These are phyloP conservation scores for Phaeosphaeriaceae sp. DNA, from an alignment of 2,329 filamentous ascomycete species.

Conservation along the genomic window DNA sequence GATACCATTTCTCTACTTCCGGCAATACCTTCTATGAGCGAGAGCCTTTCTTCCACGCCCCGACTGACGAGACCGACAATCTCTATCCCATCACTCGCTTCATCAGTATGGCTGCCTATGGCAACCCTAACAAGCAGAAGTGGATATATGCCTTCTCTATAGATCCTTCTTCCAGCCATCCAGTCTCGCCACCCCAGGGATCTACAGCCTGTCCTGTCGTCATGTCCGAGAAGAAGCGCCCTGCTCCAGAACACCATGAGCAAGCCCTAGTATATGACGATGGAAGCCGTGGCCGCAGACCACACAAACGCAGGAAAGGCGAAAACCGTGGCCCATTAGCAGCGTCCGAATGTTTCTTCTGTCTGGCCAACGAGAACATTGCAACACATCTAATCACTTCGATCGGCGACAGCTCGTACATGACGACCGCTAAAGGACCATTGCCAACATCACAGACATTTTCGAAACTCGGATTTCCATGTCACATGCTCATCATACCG, in stretches of 20 bases:
- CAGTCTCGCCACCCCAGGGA: slow-evolving; percentile 69
- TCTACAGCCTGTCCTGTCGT: slow-evolving; percentile 79
- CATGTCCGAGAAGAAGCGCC: slow-evolving; percentile 65
- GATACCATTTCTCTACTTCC: slow-evolving; percentile 84
- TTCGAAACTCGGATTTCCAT: slow-evolving; percentile 75
- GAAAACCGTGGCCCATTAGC: slow-evolving; percentile 44
- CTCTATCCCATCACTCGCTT: slow-evolving; percentile 78
- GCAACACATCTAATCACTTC: slow-evolving; percentile 88
- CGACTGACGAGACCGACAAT: slow-evolving; percentile 58
- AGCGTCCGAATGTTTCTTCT: slow-evolving; percentile 91
- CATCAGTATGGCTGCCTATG: slow-evolving; percentile 83
- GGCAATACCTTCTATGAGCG: slow-evolving; percentile 81
- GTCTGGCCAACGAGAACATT: slow-evolving; percentile 83
- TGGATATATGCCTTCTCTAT: slow-evolving; percentile 75
- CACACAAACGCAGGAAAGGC: slow-evolving; percentile 48
- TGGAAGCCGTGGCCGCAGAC: slow-evolving; percentile 42
- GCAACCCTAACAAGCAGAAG: slow-evolving; percentile 79
- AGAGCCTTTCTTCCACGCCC: slow-evolving; percentile 83
- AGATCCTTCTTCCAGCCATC: slow-evolving; percentile 66
- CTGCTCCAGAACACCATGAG: slow-evolving; percentile 46
- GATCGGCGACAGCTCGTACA: slow-evolving; percentile 85
- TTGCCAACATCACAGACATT: slow-evolving; percentile 77
- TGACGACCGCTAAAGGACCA: slow-evolving; percentile 92
- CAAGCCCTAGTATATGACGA: slow-evolving; percentile 48
- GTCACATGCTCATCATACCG: slow-evolving; percentile 91